These are phyloP conservation scores for Pichia phayaonensis DNA, from an alignment of 805 yeast species.

Conservation along the genomic window DNA sequence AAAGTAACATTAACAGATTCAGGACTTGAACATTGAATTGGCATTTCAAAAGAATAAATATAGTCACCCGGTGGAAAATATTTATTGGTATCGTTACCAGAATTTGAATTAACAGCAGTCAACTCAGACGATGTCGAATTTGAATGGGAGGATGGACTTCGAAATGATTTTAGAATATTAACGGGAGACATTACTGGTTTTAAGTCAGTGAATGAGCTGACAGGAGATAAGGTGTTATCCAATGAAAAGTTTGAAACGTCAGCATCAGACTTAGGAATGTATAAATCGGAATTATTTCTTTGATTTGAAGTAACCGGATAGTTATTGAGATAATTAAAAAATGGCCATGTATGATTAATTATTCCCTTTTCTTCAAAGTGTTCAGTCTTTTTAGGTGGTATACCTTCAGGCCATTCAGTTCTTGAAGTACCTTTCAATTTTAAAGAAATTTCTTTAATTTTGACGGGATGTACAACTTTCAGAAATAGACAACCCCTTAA, in stretches of 20 bases:
- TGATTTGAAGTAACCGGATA: constrained; percentile 22
- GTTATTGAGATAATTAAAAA: constrained; percentile 41
- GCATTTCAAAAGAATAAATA: constrained; percentile 84
- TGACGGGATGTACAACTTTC: constrained; percentile 63
- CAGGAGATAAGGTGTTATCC: constrained; percentile 27
- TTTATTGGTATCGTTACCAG: constrained; percentile 19
- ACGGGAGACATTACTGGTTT: constrained; percentile 22
- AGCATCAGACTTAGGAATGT: constrained; percentile 30
- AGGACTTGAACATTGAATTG: constrained; percentile 74
- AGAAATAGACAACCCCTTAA: constrained; percentile 73
- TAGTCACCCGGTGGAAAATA: constrained; percentile 83
- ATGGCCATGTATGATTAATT: constrained; percentile 86
- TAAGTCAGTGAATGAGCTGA: constrained; percentile 16
- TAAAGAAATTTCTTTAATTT: constrained; percentile 55
- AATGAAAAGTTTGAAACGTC: constrained; percentile 30
- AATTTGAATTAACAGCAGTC: neutral
- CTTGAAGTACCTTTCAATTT: constrained; percentile 60
- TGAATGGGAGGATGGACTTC: constrained; percentile 20
- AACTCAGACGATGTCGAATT: neutral
- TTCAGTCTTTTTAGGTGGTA: constrained; percentile 77
- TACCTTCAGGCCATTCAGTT: constrained; percentile 98
- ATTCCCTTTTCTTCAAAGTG: constrained; percentile 58
- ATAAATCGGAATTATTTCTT: constrained; percentile 44
- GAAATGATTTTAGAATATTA: constrained; percentile 23
- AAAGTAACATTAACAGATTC: constrained; percentile 73